Evolutionary conservation across 1,139 yeast genomes (phyloP).

Genomic region (Arxiozyma slooffiae): DNA sequence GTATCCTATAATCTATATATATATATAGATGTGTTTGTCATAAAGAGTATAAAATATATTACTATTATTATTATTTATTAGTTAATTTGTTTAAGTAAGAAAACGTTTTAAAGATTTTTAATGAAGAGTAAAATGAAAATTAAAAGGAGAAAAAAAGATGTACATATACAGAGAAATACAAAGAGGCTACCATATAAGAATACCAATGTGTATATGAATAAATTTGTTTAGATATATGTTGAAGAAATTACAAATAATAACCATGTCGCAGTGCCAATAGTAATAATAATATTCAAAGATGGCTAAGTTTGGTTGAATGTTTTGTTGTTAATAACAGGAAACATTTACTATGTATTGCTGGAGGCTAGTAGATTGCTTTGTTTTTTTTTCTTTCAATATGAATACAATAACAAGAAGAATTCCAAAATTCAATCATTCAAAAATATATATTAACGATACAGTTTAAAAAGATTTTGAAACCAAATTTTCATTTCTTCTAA

Average conservation of each 20-base stretch:
- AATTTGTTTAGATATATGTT: too few species aligned
- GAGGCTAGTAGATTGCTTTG: neutral
- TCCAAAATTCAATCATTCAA: neutral
- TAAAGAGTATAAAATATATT: too few species aligned
- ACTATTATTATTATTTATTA: too few species aligned
- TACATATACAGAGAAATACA: too few species aligned
- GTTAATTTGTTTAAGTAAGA: too few species aligned
- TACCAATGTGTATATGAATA: too few species aligned
- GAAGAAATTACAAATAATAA: too few species aligned
- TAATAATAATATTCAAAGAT: neutral
- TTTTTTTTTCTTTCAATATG: neutral
- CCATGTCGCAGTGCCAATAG: neutral
- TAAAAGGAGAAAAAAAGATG: too few species aligned
- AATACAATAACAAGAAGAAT: constrained; percentile 6
- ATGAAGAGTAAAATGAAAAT: too few species aligned
- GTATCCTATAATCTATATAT: neutral
- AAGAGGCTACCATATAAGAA: too few species aligned
- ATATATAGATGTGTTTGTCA: neutral
- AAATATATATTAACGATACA: neutral
- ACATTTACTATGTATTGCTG: neutral
- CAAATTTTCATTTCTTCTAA: constrained; percentile 4
- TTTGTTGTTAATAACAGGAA: neutral
- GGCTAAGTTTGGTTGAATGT: neutral
- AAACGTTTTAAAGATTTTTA: too few species aligned
- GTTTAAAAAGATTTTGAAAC: neutral